Evolutionary conservation across 768 basidiomycete species (phyloP).

Genomic region (Tulasnella sp.): DNA sequence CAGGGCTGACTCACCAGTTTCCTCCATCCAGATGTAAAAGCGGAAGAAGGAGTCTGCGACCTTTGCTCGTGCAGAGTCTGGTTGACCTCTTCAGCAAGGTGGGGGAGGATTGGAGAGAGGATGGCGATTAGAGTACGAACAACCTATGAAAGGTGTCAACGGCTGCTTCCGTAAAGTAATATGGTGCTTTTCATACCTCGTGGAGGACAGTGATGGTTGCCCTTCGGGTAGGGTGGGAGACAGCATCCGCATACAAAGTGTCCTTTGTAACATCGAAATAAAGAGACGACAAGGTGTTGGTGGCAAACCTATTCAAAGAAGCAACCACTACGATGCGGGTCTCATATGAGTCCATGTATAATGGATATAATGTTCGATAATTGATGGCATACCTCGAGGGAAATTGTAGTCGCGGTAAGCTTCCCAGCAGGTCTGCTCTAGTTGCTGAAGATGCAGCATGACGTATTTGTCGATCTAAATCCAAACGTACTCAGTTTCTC

Average conservation of each 20-base stretch:
- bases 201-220: conserved; percentile 60
- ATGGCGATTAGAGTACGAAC: conserved; percentile 55
- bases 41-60: conserved; percentile 35
- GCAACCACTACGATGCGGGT: conserved; percentile 55
- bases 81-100: conserved; percentile 83
- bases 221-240: conserved; percentile 41
- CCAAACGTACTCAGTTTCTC: not conserved
- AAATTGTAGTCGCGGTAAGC: conserved; percentile 70
- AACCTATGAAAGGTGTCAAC: conserved; percentile 32
- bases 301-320: conserved; percentile 64
- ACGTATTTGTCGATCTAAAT: conserved; percentile 74
- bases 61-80: conserved; percentile 22
- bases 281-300: conserved; percentile 73
- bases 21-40: conserved; percentile 63
- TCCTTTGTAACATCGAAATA: conserved; percentile 94
- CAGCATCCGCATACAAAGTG: conserved; percentile 61
- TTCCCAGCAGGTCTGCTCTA: conserved; percentile 56
- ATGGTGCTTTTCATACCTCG: conserved; percentile 34
- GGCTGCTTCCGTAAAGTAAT: not conserved
- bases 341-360: too few species aligned
- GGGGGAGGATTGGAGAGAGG: conserved; percentile 78
- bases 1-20: conserved; percentile 42
- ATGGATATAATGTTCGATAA: too few species aligned
- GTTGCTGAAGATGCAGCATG: conserved; percentile 66
- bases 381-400: conserved; percentile 54